Evolutionary conservation across 352 stramenopile species (phyloP).

Genomic region (Thraustochytrium striatum): DNA sequence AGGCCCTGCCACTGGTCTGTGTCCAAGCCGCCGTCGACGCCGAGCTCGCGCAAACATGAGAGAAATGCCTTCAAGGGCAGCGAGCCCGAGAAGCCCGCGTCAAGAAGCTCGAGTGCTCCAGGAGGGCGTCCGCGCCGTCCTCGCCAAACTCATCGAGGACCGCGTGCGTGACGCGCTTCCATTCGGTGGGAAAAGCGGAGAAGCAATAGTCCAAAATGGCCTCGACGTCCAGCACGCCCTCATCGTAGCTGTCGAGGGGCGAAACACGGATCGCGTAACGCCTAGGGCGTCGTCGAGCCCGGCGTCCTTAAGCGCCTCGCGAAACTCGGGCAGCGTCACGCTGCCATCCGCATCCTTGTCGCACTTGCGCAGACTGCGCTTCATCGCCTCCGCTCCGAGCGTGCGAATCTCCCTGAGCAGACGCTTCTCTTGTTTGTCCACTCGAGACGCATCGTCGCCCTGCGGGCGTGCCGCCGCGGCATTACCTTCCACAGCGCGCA

Average conservation of each 20-base stretch:
- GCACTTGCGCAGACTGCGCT: background rate
- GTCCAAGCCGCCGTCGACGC: background rate
- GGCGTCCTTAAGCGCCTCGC: background rate
- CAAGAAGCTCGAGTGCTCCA: no score
- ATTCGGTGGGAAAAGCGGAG: background rate
- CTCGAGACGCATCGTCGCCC: background rate
- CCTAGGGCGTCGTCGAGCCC: background rate
- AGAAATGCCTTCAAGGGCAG: no score
- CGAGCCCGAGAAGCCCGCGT: no score
- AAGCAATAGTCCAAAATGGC: background rate
- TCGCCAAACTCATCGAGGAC: background rate
- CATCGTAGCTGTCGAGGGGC: background rate
- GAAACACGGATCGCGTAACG: conserved; percentile 1
- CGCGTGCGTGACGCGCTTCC: background rate
- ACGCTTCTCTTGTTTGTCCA: background rate
- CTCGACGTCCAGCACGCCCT: background rate
- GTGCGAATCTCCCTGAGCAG: background rate
- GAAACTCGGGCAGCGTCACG: background rate
- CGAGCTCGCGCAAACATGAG: background rate
- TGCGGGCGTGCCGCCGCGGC: no score
- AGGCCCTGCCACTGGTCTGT: background rate
- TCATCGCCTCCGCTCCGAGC: background rate
- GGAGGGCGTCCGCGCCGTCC: background rate
- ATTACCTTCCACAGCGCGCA: background rate
- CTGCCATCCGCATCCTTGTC: background rate